These are phyloP conservation scores for Eucalyptus pauciflora DNA, from an alignment of 345 rosid species.

Conservation along the genomic window DNA sequence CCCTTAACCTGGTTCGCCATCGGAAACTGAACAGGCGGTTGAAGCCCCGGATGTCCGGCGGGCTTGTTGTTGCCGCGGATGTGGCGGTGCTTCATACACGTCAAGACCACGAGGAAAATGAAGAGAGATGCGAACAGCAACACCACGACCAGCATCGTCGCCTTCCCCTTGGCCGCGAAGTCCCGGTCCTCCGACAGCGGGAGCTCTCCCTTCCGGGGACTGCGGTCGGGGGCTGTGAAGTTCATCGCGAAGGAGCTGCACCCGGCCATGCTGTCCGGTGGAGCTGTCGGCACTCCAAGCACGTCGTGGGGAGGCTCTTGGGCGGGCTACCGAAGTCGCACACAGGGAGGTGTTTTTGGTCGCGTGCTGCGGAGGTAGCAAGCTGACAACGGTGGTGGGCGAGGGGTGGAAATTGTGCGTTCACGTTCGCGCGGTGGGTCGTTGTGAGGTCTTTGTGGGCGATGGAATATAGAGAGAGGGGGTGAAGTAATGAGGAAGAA, in stretches of 20 bases:
- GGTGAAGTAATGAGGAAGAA: neutral
- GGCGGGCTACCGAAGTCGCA: neutral
- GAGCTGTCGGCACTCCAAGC: neutral
- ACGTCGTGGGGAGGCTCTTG: neutral
- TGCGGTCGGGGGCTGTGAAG: neutral
- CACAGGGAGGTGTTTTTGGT: neutral
- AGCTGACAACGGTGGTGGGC: neutral
- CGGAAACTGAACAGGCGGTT: neutral
- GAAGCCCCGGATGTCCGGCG: neutral
- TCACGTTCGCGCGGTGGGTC: neutral
- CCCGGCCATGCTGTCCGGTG: neutral
- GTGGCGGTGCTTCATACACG: slow-evolving; percentile 1
- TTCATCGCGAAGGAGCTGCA: neutral
- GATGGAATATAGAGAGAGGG: neutral
- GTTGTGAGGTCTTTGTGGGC: neutral
- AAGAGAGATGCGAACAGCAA: slow-evolving; percentile 15
- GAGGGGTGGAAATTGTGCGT: neutral
- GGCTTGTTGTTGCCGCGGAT: neutral
- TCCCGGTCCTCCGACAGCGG: slow-evolving; percentile 16
- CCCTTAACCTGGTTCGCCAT: neutral
- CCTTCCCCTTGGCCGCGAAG: slow-evolving; percentile 40
- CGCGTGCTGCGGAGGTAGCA: neutral
- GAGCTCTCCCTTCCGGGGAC: slow-evolving; percentile 1
- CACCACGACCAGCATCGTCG: slow-evolving; percentile 26
- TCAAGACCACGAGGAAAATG: neutral